Base-by-base conservation (phyloP, 768 basidiomycete species). In the Suillus lakei region DNA sequence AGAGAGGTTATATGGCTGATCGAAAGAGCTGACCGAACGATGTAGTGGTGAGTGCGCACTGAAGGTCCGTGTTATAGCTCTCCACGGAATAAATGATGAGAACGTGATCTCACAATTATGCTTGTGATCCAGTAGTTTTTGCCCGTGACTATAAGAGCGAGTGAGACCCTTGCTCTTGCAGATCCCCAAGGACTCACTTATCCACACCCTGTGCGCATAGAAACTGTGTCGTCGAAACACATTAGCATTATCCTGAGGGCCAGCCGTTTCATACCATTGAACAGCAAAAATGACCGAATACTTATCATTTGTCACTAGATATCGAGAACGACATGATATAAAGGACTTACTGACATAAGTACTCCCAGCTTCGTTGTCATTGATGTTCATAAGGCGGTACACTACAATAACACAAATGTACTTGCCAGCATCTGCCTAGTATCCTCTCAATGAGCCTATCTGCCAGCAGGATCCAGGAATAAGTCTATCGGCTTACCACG, bases 151-250 rank as follows among this genome's bases (percentile, higher is more conserved):
- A 30, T 38, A 54, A 30, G 4, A 21, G 26, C 18, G 28, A 10
- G 65, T 46, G 39, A 48, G 2, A 41, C 3, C 2, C 9, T 13
- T 6, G 46, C 30, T n/a, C 3, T 15, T n/a, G 30, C n/a, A 30
- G 4, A 2, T 28, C 43, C 28, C 23, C 4, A 48, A 12, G 6
- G n/a, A 55, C 72, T 44, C 46, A 73, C 72, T 73, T 66, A 71
- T 72, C 71, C 71, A 74, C 23, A 74, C 69, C 41, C 71, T 73
- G 30, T 74, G 68, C 23, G 64, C 61, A n/a, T 74, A 74, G 34
- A 73, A 73, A 60, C 73, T 74, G 44, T 43, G 6, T 54, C 5
- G 21, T 54, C 7, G 32, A 34, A 32, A 34, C 12, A 67, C 36
- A 26, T 44, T 2, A 5, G 4, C 30, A n/a, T 39, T 43, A 30